phyloP scores from a whole-genome alignment of 2,329 filamentous ascomycete genomes.

The Conoideocrella luteorostrata region DNA sequence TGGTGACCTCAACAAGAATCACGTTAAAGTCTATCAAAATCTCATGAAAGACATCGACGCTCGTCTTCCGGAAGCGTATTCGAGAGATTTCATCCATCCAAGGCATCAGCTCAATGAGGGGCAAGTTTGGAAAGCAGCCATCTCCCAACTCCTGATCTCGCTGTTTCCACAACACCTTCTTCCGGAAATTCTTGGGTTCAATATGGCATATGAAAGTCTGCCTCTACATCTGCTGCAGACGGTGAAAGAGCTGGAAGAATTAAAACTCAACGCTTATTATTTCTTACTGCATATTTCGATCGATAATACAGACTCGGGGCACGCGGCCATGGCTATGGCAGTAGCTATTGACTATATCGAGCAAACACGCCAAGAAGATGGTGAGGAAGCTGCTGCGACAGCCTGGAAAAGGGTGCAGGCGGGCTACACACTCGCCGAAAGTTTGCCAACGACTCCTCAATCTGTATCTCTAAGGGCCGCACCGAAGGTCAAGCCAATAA shows the following conservation, averaged over 20 bases:
- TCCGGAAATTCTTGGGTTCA: constrained; percentile 44
- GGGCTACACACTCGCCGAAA: constrained; percentile 12
- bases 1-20: constrained; percentile 38
- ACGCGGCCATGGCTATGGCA: constrained; percentile 38
- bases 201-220: constrained; percentile 40
- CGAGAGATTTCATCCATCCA: constrained; percentile 14
- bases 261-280: constrained; percentile 38
- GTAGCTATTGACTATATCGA: too few relatives aligned
- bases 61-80: too few relatives aligned
- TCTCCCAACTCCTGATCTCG: constrained; percentile 38
- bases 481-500: too few relatives aligned
- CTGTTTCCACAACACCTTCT: constrained; percentile 42
- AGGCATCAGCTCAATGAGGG: too few relatives aligned
- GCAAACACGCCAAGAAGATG: constrained; percentile 22
- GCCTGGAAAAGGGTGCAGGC: constrained; percentile 11
- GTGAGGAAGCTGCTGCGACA: not conserved
- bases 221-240: constrained; percentile 18
- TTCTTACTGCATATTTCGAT: constrained; percentile 45
- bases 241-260: constrained; percentile 35
- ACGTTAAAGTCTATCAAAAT: constrained; percentile 29
- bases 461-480: too few relatives aligned
- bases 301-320: constrained; percentile 42
- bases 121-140: constrained; percentile 41
- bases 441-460: too few relatives aligned
- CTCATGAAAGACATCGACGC: constrained; percentile 18